Evolutionary conservation across 805 yeast species (phyloP), one percentile per base, ranked within the genome.

Genomic region (Starmerella gropengiesseri): DNA sequence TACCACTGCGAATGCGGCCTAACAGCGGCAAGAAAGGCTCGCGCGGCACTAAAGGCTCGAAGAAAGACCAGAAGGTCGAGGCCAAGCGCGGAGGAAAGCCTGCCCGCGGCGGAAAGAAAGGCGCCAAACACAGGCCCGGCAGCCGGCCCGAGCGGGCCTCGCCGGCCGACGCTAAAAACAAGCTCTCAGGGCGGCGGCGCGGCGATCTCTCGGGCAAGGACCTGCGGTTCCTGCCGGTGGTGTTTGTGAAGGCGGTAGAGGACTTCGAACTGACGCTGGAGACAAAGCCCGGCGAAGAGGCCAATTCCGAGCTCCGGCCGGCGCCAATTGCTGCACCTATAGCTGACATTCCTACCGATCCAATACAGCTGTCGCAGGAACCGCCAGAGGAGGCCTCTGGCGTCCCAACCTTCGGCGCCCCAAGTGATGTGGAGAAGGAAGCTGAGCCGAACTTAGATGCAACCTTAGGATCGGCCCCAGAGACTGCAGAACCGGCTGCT

Each of bases 151-250:
- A 16, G 17, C 7, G 17, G 11, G 36, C 36, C n/a, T n/a, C n/a
- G n/a, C n/a, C n/a, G n/a, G n/a, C 25, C 39, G 39, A 13, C 30
- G 18, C 23, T 12, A 29, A 29, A 21, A 30, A 22, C 3, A 21
- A 31, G 36, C 14, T 37, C 20, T 38, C 46, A 4, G 44, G 44
- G 4, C 22, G 17, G 25, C 40, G 46, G 14, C 20, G 17, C 5
- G 37, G 37, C 8, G 44, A 18, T 18, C 36, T 38, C n/a, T 12
- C 21, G 9, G 41, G 38, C 12, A 21, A 27, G 17, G 37, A 34
- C 12, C 36, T 51, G 34, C 43, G 54, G n/a, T 18, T 17, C 34
- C 31, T 31, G 31, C 54, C 54, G 5, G 48, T 51, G n/a, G 30
- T 18, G 16, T 51, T 51, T 36, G 52, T 51, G n/a, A 36, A 36